Base-by-base conservation (phyloP, 306 rosid genomes). In the Trifolium pratense region DNA sequence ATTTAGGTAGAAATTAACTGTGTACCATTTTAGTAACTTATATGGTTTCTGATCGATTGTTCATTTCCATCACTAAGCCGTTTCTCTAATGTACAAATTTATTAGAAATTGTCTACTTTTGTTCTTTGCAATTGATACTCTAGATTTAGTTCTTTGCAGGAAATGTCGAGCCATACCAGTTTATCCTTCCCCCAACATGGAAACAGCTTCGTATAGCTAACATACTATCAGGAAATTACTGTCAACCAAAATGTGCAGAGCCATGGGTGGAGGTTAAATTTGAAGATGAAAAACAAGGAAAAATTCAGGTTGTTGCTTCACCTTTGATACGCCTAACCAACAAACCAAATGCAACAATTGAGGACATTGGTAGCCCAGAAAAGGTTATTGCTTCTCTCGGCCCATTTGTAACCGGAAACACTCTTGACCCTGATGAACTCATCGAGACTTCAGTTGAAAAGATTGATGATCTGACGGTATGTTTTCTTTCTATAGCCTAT, bases 171-270 rank as follows among this genome's bases (percentile, higher is more conserved):
- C 98, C 97, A 67, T 94, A 94, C 90, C 96, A 87, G 84, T 91
- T 94, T 79, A 45, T 94, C 64, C 76, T 94, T 21, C 98, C 98
- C 16, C 96, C 96, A 23, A 88, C 96, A 16, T 94, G 98, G 97
- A 94, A 94, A 84, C 96, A 91, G 73, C 59, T 78, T 6, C 92
- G 97, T 0, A 82, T 94, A 18, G 97, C 98, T 14, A 94, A 94
- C 89, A 94, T 94, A 67, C 75, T 94, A 76, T 94, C 97, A n/a
- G 98, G 98, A 55, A 94, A 94, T 79, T 94, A 94, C 84, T 94
- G 98, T 75, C 97, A 94, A 77, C 98, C 98, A 29, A 94, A 91
- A 77, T 94, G 98, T 79, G 98, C 97, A 51, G 98, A 94, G 87
- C 98, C 98, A 1, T 94, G 97, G 98, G 91, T 94, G 12, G 98